Evolutionary conservation across 2,329 filamentous ascomycete species (phyloP), one percentile per base, ranked within the genome.

Genomic region (Drechslera avenae): DNA sequence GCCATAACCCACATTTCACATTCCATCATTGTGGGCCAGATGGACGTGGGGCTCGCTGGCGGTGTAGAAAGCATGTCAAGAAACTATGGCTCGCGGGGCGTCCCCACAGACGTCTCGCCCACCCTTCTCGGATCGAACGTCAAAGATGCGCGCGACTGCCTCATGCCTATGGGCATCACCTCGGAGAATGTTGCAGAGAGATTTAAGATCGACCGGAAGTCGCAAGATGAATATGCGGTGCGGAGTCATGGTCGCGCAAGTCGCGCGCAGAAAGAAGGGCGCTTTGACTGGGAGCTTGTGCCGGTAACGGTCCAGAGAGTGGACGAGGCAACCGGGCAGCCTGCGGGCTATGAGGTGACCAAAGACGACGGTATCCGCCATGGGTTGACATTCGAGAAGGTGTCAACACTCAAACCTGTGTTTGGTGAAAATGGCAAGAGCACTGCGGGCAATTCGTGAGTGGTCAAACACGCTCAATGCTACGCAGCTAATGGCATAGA

Each of bases 81-180:
- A 61, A 96, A 96, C 76, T 96, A 96, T 75, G 90, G 86, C 13
- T 77, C 81, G n/a, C 85, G 85, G 52, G 88, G 87, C 40, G 87
- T 91, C 67, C 77, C 82, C 12, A 80, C 89, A 18, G 84, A 86
- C 30, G 75, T 84, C 54, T 86, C 89, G 5, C 93, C 96, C 74
- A 86, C 91, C 72, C 85, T 88, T 55, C 83, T 86, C 48, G 84
- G 96, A 49, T 79, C 89, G 37, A 74, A 77, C 54, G 87, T 83
- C 76, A 88, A 91, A 71, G 90, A 97, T 71, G 84, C 91, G 0
- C 77, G 78, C 35, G 92, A 97, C 77, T 94, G 91, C 80, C 83
- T 92, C 82, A 85, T 91, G 81, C 89, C 93, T 54, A 99, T 99
- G 94, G 93, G 94, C n/a, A 94, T 96, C 83, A 97, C 94, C 2